These are phyloP conservation scores for Pinus tabuliformis DNA, from an alignment of 75 land plant species.

Conservation along the genomic window DNA sequence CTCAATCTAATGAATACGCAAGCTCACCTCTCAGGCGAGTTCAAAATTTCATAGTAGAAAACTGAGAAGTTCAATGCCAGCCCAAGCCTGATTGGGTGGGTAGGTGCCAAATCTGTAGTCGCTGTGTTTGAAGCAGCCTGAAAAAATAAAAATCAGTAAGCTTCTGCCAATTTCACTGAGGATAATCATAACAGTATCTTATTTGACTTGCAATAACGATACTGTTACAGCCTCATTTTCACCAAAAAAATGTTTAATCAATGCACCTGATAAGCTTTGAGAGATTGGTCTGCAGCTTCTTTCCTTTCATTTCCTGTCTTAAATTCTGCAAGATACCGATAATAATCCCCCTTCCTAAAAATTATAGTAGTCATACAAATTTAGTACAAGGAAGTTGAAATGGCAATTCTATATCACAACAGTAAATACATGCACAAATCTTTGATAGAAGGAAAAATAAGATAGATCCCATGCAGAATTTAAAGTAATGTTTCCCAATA, in stretches of 20 bases:
- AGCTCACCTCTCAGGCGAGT: constrained; percentile 67
- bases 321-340: constrained; percentile 78
- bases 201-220: too few relatives aligned
- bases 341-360: constrained; percentile 90
- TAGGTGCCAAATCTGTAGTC: constrained; percentile 63
- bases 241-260: not conserved
- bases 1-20: not conserved
- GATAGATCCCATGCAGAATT: not conserved
- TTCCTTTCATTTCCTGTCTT: constrained; percentile 74
- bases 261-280: constrained; percentile 84
- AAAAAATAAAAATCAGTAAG: constrained; percentile 6
- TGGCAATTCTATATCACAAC: not conserved
- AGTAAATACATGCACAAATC: not conserved
- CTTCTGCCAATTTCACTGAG: not conserved
- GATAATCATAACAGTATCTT: too few relatives aligned
- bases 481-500: not conserved
- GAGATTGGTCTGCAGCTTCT: constrained; percentile 81
- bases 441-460: not conserved
- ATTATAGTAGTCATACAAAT: not conserved
- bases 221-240: not conserved
- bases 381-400: not conserved
- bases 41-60: constrained; percentile 77
- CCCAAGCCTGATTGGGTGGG: constrained; percentile 81
- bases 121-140: constrained; percentile 67
- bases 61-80: constrained; percentile 87